Percentiles rank a stretch among this genome's conserved stretches.
Evolutionary conservation across 2,329 filamentous ascomycete species (phyloP).

Genomic region (Curvularia verruculosa): DNA sequence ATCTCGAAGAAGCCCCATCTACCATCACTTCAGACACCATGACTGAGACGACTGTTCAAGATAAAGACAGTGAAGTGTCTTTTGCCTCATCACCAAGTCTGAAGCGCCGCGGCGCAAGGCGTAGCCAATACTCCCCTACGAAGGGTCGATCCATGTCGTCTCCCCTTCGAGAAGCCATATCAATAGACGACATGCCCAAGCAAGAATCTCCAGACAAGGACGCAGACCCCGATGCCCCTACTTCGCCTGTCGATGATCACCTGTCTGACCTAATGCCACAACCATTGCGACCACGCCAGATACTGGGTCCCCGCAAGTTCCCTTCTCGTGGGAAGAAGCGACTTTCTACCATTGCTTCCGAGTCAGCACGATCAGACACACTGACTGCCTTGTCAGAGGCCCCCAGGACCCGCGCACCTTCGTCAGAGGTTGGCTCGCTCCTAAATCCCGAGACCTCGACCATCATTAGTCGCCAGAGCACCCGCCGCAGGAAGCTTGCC

Average conservation of each 20-base stretch:
- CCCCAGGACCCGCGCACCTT: slow-evolving; percentile 24
- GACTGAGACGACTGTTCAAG: slow-evolving; percentile 23
- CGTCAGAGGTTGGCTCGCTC: slow-evolving; percentile 39
- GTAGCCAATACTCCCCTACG: slow-evolving; percentile 50
- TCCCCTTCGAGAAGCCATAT: slow-evolving; percentile 34
- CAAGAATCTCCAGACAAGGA: slow-evolving; percentile 33
- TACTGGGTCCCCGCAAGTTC: slow-evolving; percentile 54
- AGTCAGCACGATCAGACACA: slow-evolving; percentile 38
- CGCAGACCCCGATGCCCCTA: slow-evolving; percentile 36
- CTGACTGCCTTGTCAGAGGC: slow-evolving; percentile 28
- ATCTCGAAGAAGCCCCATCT: slow-evolving; percentile 32
- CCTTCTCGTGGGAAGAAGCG: slow-evolving; percentile 62
- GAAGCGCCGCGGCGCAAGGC: slow-evolving; percentile 48
- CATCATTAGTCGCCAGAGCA: slow-evolving; percentile 54
- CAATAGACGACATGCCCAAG: slow-evolving; percentile 32
- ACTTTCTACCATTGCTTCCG: slow-evolving; percentile 64
- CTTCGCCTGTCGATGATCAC: slow-evolving; percentile 47
- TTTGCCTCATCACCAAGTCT: slow-evolving; percentile 42
- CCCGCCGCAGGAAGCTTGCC: slow-evolving; percentile 71
- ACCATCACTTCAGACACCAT: slow-evolving; percentile 29
- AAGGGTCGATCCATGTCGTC: slow-evolving; percentile 47
- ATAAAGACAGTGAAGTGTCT: slow-evolving; percentile 27
- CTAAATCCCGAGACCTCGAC: slow-evolving; percentile 43
- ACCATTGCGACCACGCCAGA: slow-evolving; percentile 40
- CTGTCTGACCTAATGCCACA: slow-evolving; percentile 41